phyloP scores from a whole-genome alignment of 1,284 basidiomycete genomes.

The Nidula niveotomentosa region DNA sequence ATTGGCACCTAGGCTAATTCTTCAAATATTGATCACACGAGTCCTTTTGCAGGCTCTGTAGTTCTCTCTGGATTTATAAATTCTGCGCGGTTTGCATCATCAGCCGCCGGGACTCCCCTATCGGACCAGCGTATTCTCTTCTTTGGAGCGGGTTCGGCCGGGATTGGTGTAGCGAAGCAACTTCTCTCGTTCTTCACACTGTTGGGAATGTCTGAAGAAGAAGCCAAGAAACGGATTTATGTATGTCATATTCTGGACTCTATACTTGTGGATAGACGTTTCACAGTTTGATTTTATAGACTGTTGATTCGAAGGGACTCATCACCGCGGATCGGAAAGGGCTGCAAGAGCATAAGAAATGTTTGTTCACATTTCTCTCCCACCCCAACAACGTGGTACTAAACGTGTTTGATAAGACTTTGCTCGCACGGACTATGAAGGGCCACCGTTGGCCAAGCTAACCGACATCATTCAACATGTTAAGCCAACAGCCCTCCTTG shows the following conservation, averaged over 20 bases:
- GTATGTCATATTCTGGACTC: constrained; percentile 32
- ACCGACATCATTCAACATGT: constrained; percentile 78
- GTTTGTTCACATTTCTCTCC: constrained; percentile 21
- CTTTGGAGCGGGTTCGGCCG: constrained; percentile 77
- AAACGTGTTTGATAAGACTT: constrained; percentile 45
- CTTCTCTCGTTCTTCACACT: constrained; percentile 75
- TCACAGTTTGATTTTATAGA: constrained; percentile 27
- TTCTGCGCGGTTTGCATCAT: constrained; percentile 66
- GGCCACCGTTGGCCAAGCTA: constrained; percentile 61
- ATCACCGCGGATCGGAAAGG: constrained; percentile 66
- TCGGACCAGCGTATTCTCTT: constrained; percentile 80
- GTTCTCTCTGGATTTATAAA: constrained; percentile 81
- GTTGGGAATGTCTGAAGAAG: constrained; percentile 61
- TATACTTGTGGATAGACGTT: constrained; percentile 10
- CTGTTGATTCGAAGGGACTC: constrained; percentile 77
- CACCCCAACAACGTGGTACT: neutral
- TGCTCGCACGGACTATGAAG: constrained; percentile 68
- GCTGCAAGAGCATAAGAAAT: constrained; percentile 75
- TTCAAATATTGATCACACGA: constrained; percentile 6
- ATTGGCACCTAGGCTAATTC: neutral
- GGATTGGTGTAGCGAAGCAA: constrained; percentile 82
- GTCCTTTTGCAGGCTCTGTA: constrained; percentile 56
- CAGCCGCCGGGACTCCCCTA: constrained; percentile 59
- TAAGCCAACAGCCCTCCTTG: constrained; percentile 81
- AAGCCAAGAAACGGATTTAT: constrained; percentile 70